phyloP scores from a whole-genome alignment of 1,284 basidiomycete genomes.

The Puccinia novopanici region DNA sequence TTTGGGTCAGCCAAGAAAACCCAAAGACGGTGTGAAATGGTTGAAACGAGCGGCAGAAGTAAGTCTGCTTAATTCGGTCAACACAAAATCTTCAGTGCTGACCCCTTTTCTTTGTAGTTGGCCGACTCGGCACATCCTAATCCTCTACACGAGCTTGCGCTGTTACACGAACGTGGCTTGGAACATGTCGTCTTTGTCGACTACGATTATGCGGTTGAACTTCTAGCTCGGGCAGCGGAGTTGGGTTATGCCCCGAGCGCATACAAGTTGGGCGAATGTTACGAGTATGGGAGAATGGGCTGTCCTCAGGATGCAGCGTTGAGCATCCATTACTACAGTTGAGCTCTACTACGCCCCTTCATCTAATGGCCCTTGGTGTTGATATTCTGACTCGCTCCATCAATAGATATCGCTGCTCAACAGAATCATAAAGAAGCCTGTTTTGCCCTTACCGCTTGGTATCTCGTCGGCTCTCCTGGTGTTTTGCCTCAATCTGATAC shows the following conservation, averaged over 20 bases:
- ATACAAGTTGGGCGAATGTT: conserved; percentile 94
- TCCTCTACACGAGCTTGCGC: conserved; percentile 87
- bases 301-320: conserved; percentile 97
- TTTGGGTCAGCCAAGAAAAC: conserved; percentile 78
- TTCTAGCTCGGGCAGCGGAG: conserved; percentile 91
- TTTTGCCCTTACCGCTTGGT: conserved; percentile 98
- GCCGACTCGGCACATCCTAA: conserved; percentile 53
- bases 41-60: conserved; percentile 88
- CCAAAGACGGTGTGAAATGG: conserved; percentile 97
- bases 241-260: conserved; percentile 94
- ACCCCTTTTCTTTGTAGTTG: neutral
- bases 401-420: conserved; percentile 88
- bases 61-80: conserved; percentile 17
- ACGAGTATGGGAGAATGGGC: conserved; percentile 98
- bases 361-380: too few relatives aligned
- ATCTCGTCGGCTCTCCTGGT: conserved; percentile 94
- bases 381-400: too few relatives aligned
- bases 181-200: conserved; percentile 97
- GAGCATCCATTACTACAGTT: conserved; percentile 96
- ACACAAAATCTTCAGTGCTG: neutral
- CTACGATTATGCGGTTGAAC: conserved; percentile 88
- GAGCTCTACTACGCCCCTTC: too few relatives aligned
- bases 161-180: conserved; percentile 90
- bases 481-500: conserved; percentile 97
- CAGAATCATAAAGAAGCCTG: conserved; percentile 95